Evolutionary conservation across 768 basidiomycete genomes (phyloP), one percentile per base, ranked within the genome.

Genomic region (Mycena amicta): DNA sequence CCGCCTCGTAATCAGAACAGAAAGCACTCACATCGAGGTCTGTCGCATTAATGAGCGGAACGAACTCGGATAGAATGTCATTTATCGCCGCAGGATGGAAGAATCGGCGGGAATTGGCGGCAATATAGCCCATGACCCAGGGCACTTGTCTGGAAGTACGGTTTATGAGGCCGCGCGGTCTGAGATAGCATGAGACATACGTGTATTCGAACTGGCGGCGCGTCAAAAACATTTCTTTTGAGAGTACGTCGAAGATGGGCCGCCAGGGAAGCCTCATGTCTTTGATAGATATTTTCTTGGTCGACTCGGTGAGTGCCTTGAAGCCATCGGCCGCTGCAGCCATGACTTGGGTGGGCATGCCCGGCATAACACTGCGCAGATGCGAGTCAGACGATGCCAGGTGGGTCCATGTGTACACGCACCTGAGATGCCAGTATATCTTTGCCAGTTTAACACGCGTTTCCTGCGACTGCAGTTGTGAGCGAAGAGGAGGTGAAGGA

Each of bases 51-150:
- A 95, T 77, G 53, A 80, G 75, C 4, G 93, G 93, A 11, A 97
- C 74, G 68, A 95, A 93, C 0, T 83, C 87, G n/a, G 87, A 79
- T 28, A 97, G 83, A 92, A 97, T 95, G 65, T 92, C 89, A 63
- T 89, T 85, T 53, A 87, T 87, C 30, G 92, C 88, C 40, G 89
- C 84, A 18, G 93, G 93, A 65, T 94, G 93, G 74, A 94, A 95
- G 80, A 95, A 95, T 53, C 90, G 79, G 53, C 91, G 84, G 45
- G 83, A 77, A 66, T 79, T 80, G 33, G 86, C 82, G 28, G 88
- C 86, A 59, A 90, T 78, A 63, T 84, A 84, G 3, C 87, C 89
- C 86, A 90, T 85, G 64, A 84, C 88, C 83, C 85, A 90, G 18
- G 89, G 83, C n/a, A 86, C 72, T 74, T 89, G 88, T 60, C 89